These are phyloP conservation scores for Blastobotrys buckinghamii DNA, from an alignment of 1,139 yeast species.

Conservation along the genomic window DNA sequence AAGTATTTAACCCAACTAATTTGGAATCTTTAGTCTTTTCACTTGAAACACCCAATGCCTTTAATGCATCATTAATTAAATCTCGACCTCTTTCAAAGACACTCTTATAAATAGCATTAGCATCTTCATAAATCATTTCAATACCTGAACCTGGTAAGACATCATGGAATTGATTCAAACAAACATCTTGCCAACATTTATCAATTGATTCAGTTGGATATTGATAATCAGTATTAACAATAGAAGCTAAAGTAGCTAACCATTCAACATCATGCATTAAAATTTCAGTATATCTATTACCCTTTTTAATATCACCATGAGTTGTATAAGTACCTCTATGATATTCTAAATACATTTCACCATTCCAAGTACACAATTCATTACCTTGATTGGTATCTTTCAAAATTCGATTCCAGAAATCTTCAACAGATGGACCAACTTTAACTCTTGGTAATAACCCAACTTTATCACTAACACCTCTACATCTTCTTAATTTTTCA, in stretches of 20 bases:
- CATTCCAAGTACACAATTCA: slow-evolving; percentile 78
- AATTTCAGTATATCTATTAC: slow-evolving; percentile 73
- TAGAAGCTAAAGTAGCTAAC: slow-evolving; percentile 69
- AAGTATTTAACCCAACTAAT: slow-evolving; percentile 44
- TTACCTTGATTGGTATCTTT: slow-evolving; percentile 58
- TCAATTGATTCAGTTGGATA: slow-evolving; percentile 70
- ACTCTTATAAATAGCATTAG: slow-evolving; percentile 65
- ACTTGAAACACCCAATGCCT: slow-evolving; percentile 35
- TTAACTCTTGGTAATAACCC: slow-evolving; percentile 77
- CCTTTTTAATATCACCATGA: slow-evolving; percentile 78
- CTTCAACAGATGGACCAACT: slow-evolving; percentile 69
- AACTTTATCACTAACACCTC: slow-evolving; percentile 78
- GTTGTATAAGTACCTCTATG: slow-evolving; percentile 97
- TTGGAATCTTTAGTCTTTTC: slow-evolving; percentile 16
- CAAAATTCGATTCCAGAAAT: slow-evolving; percentile 66
- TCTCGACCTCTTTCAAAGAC: slow-evolving; percentile 50
- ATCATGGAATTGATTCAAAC: slow-evolving; percentile 93
- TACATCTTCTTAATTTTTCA: slow-evolving; percentile 82
- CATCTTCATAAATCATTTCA: slow-evolving; percentile 92
- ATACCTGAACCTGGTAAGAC: slow-evolving; percentile 95
- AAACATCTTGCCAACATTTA: slow-evolving; percentile 78
- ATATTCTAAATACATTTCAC: slow-evolving; percentile 89
- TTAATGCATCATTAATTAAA: slow-evolving; percentile 49
- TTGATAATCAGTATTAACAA: slow-evolving; percentile 44
- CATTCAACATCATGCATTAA: slow-evolving; percentile 81